Evolutionary conservation across 345 rosid genomes (phyloP), one percentile per base, ranked within the genome.

Genomic region (Orychophragmus violaceus): DNA sequence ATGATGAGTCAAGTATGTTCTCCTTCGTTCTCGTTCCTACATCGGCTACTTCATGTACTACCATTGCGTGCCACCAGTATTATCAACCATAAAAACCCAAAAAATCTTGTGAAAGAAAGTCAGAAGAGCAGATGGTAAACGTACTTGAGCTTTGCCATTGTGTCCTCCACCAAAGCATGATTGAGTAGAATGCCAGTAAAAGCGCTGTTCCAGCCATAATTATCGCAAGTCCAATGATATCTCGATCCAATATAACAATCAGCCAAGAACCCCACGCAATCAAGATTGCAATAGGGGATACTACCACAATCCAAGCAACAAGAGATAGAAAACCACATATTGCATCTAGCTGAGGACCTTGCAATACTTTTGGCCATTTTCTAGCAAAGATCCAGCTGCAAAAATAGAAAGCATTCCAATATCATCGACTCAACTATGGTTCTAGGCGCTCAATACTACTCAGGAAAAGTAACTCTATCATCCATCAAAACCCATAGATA

Each of bases 81-180:
- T 19, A 44, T 44, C 11, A 25, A 17, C 6, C n/a, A n/a, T n/a
- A n/a, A n/a, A n/a, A n/a, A n/a, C n/a, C n/a, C n/a, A n/a, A n/a
- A n/a, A n/a, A n/a, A n/a, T n/a, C 49, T 49, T 29, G 18, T 33
- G 21, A 53, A 49, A 57, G 28, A 21, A 62, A 59, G 74, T 45
- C 25, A 70, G 48, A 49, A n/a, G 7, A 46, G 37, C 3, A 7
- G 33, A 5, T 11, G 25, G 45, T 21, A 71, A 25, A 71, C 88
- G 50, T 90, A 94, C 97, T 87, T 79, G 99, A 90, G 76, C 97
- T 90, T 83, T 94, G 99, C 99, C 99, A 90, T 65, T 81, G 89
- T 6, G 96, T 91, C 83, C 95, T 89, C 97, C 94, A 95, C 99
- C 99, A 91, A 59, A 91, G 93, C 96, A 95, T 89, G 83, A 95